Percentiles rank a stretch among this genome's conserved stretches.
Evolutionary conservation across 2,329 filamentous ascomycete genomes (phyloP).

Genomic region (Dactylellina drechsleri): DNA sequence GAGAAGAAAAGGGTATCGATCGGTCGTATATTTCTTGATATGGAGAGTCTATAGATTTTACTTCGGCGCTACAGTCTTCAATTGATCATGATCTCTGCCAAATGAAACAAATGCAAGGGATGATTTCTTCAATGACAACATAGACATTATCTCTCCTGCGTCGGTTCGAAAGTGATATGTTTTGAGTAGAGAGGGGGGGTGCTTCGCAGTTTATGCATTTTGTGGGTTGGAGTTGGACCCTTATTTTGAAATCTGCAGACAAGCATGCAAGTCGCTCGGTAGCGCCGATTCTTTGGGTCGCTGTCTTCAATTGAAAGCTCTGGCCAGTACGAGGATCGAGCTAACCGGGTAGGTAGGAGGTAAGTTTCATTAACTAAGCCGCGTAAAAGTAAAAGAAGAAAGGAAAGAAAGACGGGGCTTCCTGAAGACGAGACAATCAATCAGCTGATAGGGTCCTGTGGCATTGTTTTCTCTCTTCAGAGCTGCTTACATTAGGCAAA

Average conservation of each 20-base stretch:
- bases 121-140: constrained; percentile 45
- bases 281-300: constrained; percentile 48
- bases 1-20: not conserved
- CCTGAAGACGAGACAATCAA: constrained; percentile 14
- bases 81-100: constrained; percentile 20
- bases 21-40: constrained; percentile 13
- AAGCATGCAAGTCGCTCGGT: constrained; percentile 44
- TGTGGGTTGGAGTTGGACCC: constrained; percentile 16
- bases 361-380: constrained; percentile 11
- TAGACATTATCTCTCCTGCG: constrained; percentile 42
- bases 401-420: constrained; percentile 39
- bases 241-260: constrained; percentile 31
- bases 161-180: constrained; percentile 11
- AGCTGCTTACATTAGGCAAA: constrained; percentile 35
- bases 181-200: constrained; percentile 34
- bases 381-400: constrained; percentile 23
- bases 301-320: constrained; percentile 37
- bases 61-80: constrained; percentile 16
- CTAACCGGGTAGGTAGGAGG: constrained; percentile 37
- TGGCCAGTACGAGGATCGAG: constrained; percentile 26
- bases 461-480: constrained; percentile 2
- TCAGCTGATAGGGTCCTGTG: constrained; percentile 33
- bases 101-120: constrained; percentile 47
- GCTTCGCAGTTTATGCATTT: constrained; percentile 51
- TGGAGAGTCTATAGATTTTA: constrained; percentile 25